Percentiles rank a stretch among this genome's conserved stretches.
Evolutionary conservation across 768 basidiomycete genomes (phyloP).

Genomic region (Amyloporia xantha): DNA sequence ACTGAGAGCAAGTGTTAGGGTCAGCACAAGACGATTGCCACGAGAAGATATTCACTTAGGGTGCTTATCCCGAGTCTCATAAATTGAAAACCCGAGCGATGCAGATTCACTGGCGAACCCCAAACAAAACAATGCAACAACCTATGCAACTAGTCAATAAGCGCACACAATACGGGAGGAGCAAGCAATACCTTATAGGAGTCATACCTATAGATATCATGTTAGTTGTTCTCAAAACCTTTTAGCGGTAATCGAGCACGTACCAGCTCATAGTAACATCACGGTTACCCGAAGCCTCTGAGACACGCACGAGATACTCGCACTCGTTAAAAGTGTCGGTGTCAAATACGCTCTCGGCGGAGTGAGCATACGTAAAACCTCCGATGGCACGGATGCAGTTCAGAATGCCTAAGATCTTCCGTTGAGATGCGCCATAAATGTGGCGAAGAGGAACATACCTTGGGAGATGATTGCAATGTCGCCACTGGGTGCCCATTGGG

Average conservation of each 20-base stretch:
- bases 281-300: slow-evolving; percentile 39
- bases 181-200: slow-evolving; percentile 46
- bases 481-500: slow-evolving; percentile 47
- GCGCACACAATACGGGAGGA: neutral
- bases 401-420: slow-evolving; percentile 35
- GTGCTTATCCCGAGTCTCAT: slow-evolving; percentile 48
- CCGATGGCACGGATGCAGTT: slow-evolving; percentile 61
- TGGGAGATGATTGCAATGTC: slow-evolving; percentile 48
- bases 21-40: neutral
- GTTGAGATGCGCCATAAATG: neutral
- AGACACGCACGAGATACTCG: slow-evolving; percentile 42
- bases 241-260: slow-evolving; percentile 19
- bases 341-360: slow-evolving; percentile 50
- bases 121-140: slow-evolving; percentile 57
- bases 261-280: slow-evolving; percentile 57
- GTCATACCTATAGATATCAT: slow-evolving; percentile 43
- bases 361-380: slow-evolving; percentile 47
- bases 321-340: slow-evolving; percentile 52
- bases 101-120: slow-evolving; percentile 57
- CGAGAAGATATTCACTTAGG: slow-evolving; percentile 46
- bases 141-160: slow-evolving; percentile 25
- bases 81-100: slow-evolving; percentile 55
- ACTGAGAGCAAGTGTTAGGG: slow-evolving; percentile 26
- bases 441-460: slow-evolving; percentile 31
- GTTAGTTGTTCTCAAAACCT: neutral